Conservation (phyloP, 768 basidiomycete genomes). For the Amanita rimosa region DNA sequence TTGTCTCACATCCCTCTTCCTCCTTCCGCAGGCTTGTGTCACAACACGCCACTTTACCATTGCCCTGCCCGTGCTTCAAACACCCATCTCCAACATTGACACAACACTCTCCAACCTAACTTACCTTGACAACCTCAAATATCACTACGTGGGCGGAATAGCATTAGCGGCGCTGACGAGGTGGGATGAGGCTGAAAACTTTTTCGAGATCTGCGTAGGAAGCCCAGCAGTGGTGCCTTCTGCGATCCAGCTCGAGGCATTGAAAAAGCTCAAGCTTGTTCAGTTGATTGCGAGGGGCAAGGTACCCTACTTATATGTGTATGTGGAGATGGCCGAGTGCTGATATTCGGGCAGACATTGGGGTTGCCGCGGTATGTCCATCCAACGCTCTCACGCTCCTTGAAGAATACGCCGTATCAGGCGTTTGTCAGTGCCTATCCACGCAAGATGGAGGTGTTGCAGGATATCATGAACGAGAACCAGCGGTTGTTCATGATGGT, state of each 20-base stretch:
- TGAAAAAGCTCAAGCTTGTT: constrained; percentile 73
- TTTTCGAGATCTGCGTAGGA: constrained; percentile 70
- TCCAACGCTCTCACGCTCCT: constrained; percentile 37
- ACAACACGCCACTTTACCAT: constrained; percentile 37
- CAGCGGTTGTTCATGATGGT: constrained; percentile 39
- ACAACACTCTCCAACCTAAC: constrained; percentile 46
- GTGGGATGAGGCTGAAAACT: constrained; percentile 64
- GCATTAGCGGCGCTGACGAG: constrained; percentile 49
- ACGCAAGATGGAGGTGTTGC: constrained; percentile 32
- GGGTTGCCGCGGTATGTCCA: constrained; percentile 70
- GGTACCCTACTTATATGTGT: constrained; percentile 30
- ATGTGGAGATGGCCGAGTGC: not conserved
- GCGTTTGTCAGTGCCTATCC: constrained; percentile 60
- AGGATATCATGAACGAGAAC: constrained; percentile 43
- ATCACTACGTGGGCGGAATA: constrained; percentile 79
- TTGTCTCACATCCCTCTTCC: not conserved
- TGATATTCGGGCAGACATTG: constrained; percentile 21
- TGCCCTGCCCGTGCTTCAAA: constrained; percentile 48
- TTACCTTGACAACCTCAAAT: constrained; percentile 75
- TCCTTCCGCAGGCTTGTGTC: constrained; percentile 41
- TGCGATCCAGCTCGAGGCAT: constrained; percentile 74
- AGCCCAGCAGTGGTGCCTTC: constrained; percentile 46
- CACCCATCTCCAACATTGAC: constrained; percentile 61
- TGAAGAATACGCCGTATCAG: constrained; percentile 61
- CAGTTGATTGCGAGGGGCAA: constrained; percentile 72